A percentile compares a stretch with the other conserved stretches of the same genome.
These are phyloP conservation scores for Pseudogymnoascus sp. DNA, from an alignment of 2,329 filamentous ascomycete species.

Conservation along the genomic window DNA sequence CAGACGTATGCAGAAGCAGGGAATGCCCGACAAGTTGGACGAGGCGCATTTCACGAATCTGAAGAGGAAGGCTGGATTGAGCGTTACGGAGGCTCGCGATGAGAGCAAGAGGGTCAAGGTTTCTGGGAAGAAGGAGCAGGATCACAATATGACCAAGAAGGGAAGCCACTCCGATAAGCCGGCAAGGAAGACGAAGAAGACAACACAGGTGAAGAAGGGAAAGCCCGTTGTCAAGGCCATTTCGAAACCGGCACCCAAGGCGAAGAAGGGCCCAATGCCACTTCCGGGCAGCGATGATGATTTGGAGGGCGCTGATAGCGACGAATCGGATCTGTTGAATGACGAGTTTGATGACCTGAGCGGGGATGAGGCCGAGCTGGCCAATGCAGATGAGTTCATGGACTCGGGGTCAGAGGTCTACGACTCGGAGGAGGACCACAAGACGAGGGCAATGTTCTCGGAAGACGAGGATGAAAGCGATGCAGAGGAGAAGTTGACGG, in stretches of 20 bases:
- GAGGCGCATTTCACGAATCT: conserved; percentile 69
- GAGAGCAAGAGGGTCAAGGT: conserved; percentile 62
- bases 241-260: conserved; percentile 28
- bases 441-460: conserved; percentile 71
- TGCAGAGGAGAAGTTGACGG: conserved; percentile 82
- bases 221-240: conserved; percentile 28
- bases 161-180: conserved; percentile 26
- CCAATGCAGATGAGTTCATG: conserved; percentile 49
- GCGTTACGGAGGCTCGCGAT: conserved; percentile 48
- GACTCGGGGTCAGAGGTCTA: conserved; percentile 34
- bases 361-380: conserved; percentile 33
- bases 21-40: conserved; percentile 72
- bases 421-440: conserved; percentile 47
- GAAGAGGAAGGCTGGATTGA: conserved; percentile 77
- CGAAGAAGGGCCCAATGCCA: conserved; percentile 38
- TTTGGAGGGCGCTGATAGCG: conserved; percentile 30
- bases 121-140: conserved; percentile 37
- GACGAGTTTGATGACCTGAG: conserved; percentile 35
- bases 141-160: conserved; percentile 29
- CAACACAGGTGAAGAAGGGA: conserved; percentile 24
- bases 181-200: conserved; percentile 30
- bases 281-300: conserved; percentile 35
- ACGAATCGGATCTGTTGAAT: conserved; percentile 38
- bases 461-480: conserved; percentile 89
- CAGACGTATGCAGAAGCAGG: conserved; percentile 94